These are phyloP conservation scores for Drosera spatulata DNA, from an alignment of 179 eudicot species.

Conservation along the genomic window DNA sequence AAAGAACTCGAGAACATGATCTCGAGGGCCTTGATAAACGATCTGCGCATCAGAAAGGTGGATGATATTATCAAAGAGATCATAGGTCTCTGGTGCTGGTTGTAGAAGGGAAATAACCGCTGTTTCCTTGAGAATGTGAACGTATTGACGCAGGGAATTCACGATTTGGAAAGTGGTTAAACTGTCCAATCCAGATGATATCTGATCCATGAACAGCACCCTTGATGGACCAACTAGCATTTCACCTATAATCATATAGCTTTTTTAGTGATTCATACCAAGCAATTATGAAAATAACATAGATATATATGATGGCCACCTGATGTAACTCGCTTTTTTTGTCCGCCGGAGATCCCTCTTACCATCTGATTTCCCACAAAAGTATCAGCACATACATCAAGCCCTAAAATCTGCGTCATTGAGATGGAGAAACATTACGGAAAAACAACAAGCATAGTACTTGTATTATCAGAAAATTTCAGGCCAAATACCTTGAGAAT, in stretches of 20 bases:
- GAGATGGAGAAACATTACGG: background rate
- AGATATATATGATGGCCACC: background rate
- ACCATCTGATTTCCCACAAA: slow-evolving; percentile 17
- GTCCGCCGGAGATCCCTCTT: slow-evolving; percentile 21
- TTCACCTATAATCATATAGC: slow-evolving; percentile 13
- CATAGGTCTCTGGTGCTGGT: slow-evolving; percentile 26
- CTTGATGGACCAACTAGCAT: slow-evolving; percentile 33
- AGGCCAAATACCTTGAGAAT: slow-evolving; percentile 4
- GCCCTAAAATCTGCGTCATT: slow-evolving; percentile 6
- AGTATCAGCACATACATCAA: slow-evolving; percentile 18
- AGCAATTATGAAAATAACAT: background rate
- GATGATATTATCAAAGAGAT: slow-evolving; percentile 28
- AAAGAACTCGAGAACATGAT: slow-evolving; percentile 28
- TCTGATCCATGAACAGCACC: slow-evolving; percentile 23
- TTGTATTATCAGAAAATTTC: too few species aligned
- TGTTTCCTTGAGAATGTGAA: slow-evolving; percentile 34
- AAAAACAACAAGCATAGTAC: too few species aligned
- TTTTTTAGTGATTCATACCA: background rate
- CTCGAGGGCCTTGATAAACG: slow-evolving; percentile 31
- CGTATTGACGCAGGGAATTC: slow-evolving; percentile 12
- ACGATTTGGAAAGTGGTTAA: slow-evolving; percentile 39
- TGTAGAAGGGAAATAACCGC: slow-evolving; percentile 30
- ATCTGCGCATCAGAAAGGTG: slow-evolving; percentile 25
- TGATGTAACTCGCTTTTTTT: slow-evolving; percentile 18
- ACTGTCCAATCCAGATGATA: slow-evolving; percentile 38